Conservation (phyloP, 345 rosid species). For the Geranium rotundifolium region DNA sequence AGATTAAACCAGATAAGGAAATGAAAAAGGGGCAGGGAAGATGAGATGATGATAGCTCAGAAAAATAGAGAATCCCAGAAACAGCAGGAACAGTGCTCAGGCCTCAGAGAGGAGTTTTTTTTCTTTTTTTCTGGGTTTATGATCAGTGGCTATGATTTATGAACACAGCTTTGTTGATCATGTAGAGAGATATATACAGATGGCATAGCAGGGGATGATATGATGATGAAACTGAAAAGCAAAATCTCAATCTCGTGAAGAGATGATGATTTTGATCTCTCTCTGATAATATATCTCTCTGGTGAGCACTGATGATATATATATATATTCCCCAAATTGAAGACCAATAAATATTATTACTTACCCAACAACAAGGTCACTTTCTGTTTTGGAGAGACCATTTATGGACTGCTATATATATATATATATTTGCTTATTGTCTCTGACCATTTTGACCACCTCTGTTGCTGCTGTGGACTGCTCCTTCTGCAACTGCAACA, state of each 20-base stretch:
- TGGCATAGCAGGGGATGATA: slow-evolving; percentile 28
- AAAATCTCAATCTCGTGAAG: slow-evolving; percentile 38
- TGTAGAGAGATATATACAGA: slow-evolving; percentile 8
- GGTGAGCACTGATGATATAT: too few relatives aligned
- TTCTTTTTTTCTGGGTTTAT: too few relatives aligned
- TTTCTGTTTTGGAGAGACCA: background rate
- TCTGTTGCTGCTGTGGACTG: background rate
- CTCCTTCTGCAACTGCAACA: background rate
- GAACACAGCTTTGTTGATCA: slow-evolving; percentile 16
- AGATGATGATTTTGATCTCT: slow-evolving; percentile 18
- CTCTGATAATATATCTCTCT: background rate
- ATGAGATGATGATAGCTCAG: too few relatives aligned
- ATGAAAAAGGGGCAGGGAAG: background rate
- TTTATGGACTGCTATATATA: background rate
- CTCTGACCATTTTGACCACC: background rate
- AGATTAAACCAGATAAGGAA: background rate
- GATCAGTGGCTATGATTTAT: too few relatives aligned
- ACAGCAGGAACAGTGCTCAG: background rate
- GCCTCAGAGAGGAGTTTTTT: background rate
- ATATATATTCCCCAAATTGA: slow-evolving; percentile 3
- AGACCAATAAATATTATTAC: background rate
- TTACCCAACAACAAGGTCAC: background rate
- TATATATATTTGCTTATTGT: background rate
- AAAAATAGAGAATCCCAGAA: background rate
- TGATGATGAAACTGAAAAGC: slow-evolving; percentile 43